Base-by-base conservation (phyloP, 2,329 filamentous ascomycete species). In the Bertia moriformis region DNA sequence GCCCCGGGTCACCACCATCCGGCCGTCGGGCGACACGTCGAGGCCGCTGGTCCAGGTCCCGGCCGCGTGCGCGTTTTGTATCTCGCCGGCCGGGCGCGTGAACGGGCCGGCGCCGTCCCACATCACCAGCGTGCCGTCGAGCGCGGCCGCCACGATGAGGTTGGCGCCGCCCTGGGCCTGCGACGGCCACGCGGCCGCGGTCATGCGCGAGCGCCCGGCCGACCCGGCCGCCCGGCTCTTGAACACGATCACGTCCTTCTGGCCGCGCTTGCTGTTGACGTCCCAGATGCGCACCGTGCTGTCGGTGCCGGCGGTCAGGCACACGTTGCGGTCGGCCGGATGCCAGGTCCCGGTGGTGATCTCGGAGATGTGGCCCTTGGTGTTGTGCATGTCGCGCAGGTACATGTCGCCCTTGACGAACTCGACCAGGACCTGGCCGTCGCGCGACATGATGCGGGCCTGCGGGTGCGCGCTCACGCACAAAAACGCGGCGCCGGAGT, bases 401-500 rank as follows among this genome's bases (percentile, higher is more conserved):
- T 98, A 98, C 88, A 96, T 96, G 55, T 98, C 91, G 36, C 91
- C 91, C 61, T 98, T 98, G 48, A 87, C 81, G 47, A 94, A 96
- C 52, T 95, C 87, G 1, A 81, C 80, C 38, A 93, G 50, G 4
- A 83, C 69, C 35, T 93, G 85, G 29, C 91, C 91, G 61, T 98
- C 89, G 51, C 91, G 78, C 49, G 76, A 84, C 56, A 96, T 69
- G 18, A 98, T 78, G 56, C 87, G 88, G 12, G 89, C 85, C 56
- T 96, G 89, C 2, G 89, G 80, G 30, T 89, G 84, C 4, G 89
- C 87, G 4, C 87, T 83, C 35, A 96, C 69, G 48, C 91, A 93
- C 22, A 98, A 73, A 43, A 98, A 78, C 43, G 83, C 76, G 44
- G 78, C 72, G 7, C 86, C 85, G 2, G 84, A 79, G 18, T 84